These are phyloP conservation scores for Penicillium robsamsonii DNA, from an alignment of 495 filamentous ascomycete species.

Conservation along the genomic window DNA sequence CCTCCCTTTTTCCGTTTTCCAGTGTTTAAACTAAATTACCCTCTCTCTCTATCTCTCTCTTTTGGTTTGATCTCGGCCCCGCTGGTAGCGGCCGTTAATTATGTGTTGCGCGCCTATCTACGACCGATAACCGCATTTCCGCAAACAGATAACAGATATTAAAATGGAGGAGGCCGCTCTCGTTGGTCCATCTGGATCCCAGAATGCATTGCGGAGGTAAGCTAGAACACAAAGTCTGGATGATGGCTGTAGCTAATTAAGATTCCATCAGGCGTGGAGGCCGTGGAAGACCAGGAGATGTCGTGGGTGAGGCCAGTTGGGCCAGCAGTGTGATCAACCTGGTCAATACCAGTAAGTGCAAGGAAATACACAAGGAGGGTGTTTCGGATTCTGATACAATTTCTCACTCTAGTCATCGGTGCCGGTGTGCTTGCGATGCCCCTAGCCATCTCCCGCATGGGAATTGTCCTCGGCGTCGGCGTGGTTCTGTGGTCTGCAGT, in stretches of 20 bases:
- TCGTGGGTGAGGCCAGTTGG: constrained; percentile 77
- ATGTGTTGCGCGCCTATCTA: constrained; percentile 22
- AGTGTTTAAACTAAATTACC: background rate
- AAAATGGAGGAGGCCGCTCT: constrained; percentile 35
- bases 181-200: constrained; percentile 24
- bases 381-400: constrained; percentile 4
- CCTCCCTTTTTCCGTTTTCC: background rate
- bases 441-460: constrained; percentile 87
- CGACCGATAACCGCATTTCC: constrained; percentile 9
- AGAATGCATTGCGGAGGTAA: constrained; percentile 36
- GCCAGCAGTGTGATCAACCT: constrained; percentile 90
- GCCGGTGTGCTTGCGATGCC: constrained; percentile 96
- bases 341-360: constrained; percentile 74
- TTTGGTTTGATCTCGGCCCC: constrained; percentile 7
- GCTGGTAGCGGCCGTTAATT: constrained; percentile 29
- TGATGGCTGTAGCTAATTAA: constrained; percentile 9
- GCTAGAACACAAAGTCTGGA: background rate
- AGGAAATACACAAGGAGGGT: background rate
- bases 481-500: constrained; percentile 89
- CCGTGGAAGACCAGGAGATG: constrained; percentile 49
- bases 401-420: constrained; percentile 67
- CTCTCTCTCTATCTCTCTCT: background rate
- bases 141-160: constrained; percentile 8
- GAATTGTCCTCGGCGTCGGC: constrained; percentile 73
- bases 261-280: constrained; percentile 37